Evolutionary conservation across 2,329 filamentous ascomycete genomes (phyloP), one percentile per base, ranked within the genome.

Genomic region (Microsporum audouinii): DNA sequence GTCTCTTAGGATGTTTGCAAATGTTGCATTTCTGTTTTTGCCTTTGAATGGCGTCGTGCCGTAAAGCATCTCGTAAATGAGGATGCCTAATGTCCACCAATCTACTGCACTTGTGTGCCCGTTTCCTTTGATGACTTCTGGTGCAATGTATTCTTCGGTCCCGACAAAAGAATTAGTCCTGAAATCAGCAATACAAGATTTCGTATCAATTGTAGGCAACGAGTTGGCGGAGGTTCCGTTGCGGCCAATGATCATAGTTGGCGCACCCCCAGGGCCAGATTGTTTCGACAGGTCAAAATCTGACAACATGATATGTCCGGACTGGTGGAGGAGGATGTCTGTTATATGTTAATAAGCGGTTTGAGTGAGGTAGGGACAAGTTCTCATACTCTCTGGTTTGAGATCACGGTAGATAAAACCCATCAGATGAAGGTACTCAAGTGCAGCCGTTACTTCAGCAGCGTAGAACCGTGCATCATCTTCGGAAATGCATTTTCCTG

Each of bases 261-360:
- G 94, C 71, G 92, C 92, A 77, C 94, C 94, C 70, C 91, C 94
- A 14, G 89, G 87, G 66, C 95, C 94, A 5, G 94, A 99, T 76
- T 99, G 94, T 76, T 99, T 99, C 7, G 91, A 96, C 64, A 99
- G 78, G 75, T 99, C 94, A 75, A 99, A 99, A 77, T 99, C 94
- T 63, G 94, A 97, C 73, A 99, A 83, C 94, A 99, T 99, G 69
- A 99, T 99, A 75, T 99, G 94, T 14, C 94, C 94, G n/a, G 94
- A 97, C 75, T 99, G 94, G 73, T 99, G 94, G 27, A 99, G 84
- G 12, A 99, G 81, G 66, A 99, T 99, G 69, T 99, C 91, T 96
- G 67, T 41, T n/a, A 45, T 31, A 67, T 62, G 39, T 56, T 39
- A n/a, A 10, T 39, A 5, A 39, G 27, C 0, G 0, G 3, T 43